A percentile compares a stretch with the other conserved stretches of the same genome.
Conservation (phyloP, 164 flowering plant species). For the Vitis vinifera region ASM3070453v1 NC_081820.1:17444501-17445000, state of each 20-base stretch:
- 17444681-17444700: conserved; percentile 63
- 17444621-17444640: conserved; percentile 71
- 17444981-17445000: conserved; percentile 34
- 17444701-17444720: conserved; percentile 68
- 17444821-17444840: conserved; percentile 65
- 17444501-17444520: conserved; percentile 77
- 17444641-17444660: conserved; percentile 83
- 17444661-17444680: conserved; percentile 75
- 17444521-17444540: conserved; percentile 74
- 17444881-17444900: conserved; percentile 72
- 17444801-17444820: conserved; percentile 64
- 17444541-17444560: conserved; percentile 45
- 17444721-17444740: conserved; percentile 70
- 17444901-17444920: conserved; percentile 70
- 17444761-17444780: conserved; percentile 74
- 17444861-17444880: conserved; percentile 56
- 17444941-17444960: conserved; percentile 46
- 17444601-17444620: conserved; percentile 62
- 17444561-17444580: conserved; percentile 75
- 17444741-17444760: conserved; percentile 79
- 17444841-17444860: conserved; percentile 58
- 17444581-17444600: conserved; percentile 70
- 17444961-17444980: conserved; percentile 49
- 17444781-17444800: conserved; percentile 70
- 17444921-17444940: conserved; percentile 52